phyloP scores from a whole-genome alignment of 2,329 filamentous ascomycete genomes.

The Nannizziopsis barbatae region DNA sequence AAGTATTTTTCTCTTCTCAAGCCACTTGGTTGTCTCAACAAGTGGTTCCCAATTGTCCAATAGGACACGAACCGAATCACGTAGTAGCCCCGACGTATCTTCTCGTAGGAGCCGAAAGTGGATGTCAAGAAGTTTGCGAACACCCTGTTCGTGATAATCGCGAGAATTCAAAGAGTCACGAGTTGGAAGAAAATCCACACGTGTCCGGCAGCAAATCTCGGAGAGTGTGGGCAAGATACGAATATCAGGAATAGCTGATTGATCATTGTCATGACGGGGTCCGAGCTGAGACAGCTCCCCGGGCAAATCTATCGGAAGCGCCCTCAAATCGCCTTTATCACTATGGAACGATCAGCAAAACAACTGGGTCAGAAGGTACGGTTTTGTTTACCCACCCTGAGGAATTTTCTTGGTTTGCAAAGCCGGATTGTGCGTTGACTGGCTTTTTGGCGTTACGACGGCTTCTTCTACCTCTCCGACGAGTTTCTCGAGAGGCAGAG shows the following conservation, averaged over 20 bases:
- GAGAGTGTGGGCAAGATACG: conserved; percentile 40
- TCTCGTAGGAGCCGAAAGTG: conserved; percentile 48
- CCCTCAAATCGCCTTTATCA: too few relatives aligned
- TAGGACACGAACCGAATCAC: conserved; percentile 38
- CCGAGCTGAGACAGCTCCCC: conserved; percentile 13
- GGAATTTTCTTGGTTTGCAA: too few relatives aligned
- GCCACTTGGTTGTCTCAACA: conserved; percentile 2
- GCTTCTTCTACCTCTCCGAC: too few relatives aligned
- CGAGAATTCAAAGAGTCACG: conserved; percentile 22
- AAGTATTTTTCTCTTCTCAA: conserved; percentile 14
- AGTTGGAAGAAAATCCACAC: conserved; percentile 16
- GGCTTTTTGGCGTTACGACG: too few relatives aligned
- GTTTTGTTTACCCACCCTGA: too few relatives aligned
- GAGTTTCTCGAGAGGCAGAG: too few relatives aligned
- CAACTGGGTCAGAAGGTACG: too few relatives aligned
- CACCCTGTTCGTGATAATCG: conserved; percentile 34
- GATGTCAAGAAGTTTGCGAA: conserved; percentile 42
- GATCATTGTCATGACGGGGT: conserved; percentile 42
- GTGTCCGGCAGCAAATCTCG: conserved; percentile 30
- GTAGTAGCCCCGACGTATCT: conserved; percentile 45
- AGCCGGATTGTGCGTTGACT: too few relatives aligned
- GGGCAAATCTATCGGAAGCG: too few relatives aligned
- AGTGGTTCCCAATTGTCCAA: conserved; percentile 21
- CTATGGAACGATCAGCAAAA: too few relatives aligned
- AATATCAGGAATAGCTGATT: conserved; percentile 37